phyloP scores from a whole-genome alignment of 2,329 filamentous ascomycete species.

The Acarospora socialis region DNA sequence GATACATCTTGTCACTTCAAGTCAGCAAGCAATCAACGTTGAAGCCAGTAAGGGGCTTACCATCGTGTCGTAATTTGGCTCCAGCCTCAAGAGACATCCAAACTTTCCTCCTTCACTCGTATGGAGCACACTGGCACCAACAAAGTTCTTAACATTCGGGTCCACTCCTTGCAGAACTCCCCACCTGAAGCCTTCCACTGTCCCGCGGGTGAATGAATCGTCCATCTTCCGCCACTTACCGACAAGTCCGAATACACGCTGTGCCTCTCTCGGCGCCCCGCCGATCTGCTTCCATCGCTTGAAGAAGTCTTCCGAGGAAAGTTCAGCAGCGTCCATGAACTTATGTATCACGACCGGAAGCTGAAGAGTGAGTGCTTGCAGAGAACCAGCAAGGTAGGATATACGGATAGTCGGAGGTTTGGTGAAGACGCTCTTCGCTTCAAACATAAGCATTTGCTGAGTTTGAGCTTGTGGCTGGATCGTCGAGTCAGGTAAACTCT shows the following conservation, averaged over 20 bases:
- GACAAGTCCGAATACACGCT: constrained; percentile 62
- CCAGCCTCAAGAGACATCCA: constrained; percentile 81
- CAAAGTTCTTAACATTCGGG: constrained; percentile 84
- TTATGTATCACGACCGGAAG: constrained; percentile 82
- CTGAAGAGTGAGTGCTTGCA: constrained; percentile 85
- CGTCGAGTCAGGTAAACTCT: constrained; percentile 71
- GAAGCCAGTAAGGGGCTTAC: constrained; percentile 39
- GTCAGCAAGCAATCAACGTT: neutral
- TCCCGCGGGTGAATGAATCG: constrained; percentile 53
- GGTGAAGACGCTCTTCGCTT: constrained; percentile 65
- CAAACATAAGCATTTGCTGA: constrained; percentile 91
- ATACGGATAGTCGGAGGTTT: constrained; percentile 84
- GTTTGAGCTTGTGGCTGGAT: constrained; percentile 63
- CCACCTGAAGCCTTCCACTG: constrained; percentile 80
- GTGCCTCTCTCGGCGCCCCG: constrained; percentile 70
- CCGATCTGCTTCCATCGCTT: constrained; percentile 99
- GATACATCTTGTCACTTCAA: constrained; percentile 60
- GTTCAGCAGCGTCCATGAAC: constrained; percentile 86
- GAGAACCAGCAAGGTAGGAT: constrained; percentile 81
- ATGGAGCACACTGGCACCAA: constrained; percentile 77
- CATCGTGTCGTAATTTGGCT: constrained; percentile 85
- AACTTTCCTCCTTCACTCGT: constrained; percentile 77
- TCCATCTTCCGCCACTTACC: constrained; percentile 45
- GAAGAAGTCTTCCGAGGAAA: constrained; percentile 89
- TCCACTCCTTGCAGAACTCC: constrained; percentile 74